Evolutionary conservation across 352 stramenopile genomes (phyloP), one percentile per base, ranked within the genome.

Genomic region (Phytophthora citrophthora): DNA sequence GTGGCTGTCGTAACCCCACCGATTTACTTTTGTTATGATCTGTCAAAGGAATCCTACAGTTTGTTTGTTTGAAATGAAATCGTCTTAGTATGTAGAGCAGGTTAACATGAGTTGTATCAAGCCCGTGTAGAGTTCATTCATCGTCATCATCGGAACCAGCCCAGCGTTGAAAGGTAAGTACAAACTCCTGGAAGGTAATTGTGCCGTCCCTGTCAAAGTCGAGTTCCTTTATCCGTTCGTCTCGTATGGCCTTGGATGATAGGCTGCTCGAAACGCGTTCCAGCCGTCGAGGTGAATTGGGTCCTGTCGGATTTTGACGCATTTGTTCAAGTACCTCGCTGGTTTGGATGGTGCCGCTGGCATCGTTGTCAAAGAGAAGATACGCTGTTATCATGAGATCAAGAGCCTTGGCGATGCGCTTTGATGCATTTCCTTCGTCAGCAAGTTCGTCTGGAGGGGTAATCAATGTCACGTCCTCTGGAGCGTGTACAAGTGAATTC

Each of bases 161-260:
- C 89, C 89, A 97, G 27, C 86, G 89, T 55, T 94, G 83, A 51
- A 96, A 96, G 24, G 89, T 94, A 34, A 94, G 76, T 27, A 97
- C 76, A 44, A 97, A 97, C 58, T 97, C 89, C 59, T 95, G 85
- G 56, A 95, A 96, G 18, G 88, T 96, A 72, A 96, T 95, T 8
- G 79, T 93, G 48, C 89, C 89, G 41, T 96, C 86, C n/a, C 88
- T 68, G 61, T 97, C 84, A 47, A 90, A 75, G 57, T 97, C 89
- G 45, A 97, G 73, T 58, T 97, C 89, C 56, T 95, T 90, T 82
- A 92, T 93, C 60, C 89, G 81, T 61, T 94, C 86, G 24, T 80
- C 60, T 10, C 74, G 81, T 43, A 89, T 90, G 20, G 72, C 61
- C 45, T 87, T 81, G 10, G 83, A 88, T 29, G 82, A 85, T 31